Evolutionary conservation across 495 filamentous ascomycete genomes (phyloP).

Genomic region (Entonaema liquescens): DNA sequence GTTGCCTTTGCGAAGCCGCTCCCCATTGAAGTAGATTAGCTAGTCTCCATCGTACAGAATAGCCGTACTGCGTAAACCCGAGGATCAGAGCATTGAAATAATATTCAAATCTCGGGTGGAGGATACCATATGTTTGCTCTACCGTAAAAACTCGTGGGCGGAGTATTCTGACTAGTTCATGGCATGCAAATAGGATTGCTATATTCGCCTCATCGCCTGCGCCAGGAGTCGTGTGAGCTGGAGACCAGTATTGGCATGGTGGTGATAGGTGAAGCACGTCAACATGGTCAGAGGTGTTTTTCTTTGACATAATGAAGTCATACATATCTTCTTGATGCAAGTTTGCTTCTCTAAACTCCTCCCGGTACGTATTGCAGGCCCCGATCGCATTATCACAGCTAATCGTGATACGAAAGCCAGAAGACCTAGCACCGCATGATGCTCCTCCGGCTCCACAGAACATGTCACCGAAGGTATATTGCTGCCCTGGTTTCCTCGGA

Average conservation of each 20-base stretch:
- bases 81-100: slow-evolving; percentile 70
- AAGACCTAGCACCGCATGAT: slow-evolving; percentile 70
- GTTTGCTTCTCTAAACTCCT: slow-evolving; percentile 64
- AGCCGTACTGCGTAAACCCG: slow-evolving; percentile 71
- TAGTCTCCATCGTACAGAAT: slow-evolving; percentile 67
- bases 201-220: slow-evolving; percentile 78
- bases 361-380: slow-evolving; percentile 64
- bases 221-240: slow-evolving; percentile 72
- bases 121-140: slow-evolving; percentile 81
- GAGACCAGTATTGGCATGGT: slow-evolving; percentile 85
- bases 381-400: slow-evolving; percentile 67
- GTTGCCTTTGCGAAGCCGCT: slow-evolving; percentile 51
- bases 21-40: slow-evolving; percentile 61
- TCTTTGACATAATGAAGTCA: slow-evolving; percentile 53
- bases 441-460: slow-evolving; percentile 84
- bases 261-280: slow-evolving; percentile 85
- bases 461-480: slow-evolving; percentile 73
- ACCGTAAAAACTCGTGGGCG: slow-evolving; percentile 80
- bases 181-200: slow-evolving; percentile 72
- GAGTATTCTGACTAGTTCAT: slow-evolving; percentile 63
- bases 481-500: slow-evolving; percentile 43
- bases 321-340: slow-evolving; percentile 57
- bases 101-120: slow-evolving; percentile 56
- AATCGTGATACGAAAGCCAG: slow-evolving; percentile 67
- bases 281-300: slow-evolving; percentile 48